Evolutionary conservation across 73 alveolate genomes (phyloP), one percentile per base, ranked within the genome.

Genomic region (Paramecium sexaurelia): DNA sequence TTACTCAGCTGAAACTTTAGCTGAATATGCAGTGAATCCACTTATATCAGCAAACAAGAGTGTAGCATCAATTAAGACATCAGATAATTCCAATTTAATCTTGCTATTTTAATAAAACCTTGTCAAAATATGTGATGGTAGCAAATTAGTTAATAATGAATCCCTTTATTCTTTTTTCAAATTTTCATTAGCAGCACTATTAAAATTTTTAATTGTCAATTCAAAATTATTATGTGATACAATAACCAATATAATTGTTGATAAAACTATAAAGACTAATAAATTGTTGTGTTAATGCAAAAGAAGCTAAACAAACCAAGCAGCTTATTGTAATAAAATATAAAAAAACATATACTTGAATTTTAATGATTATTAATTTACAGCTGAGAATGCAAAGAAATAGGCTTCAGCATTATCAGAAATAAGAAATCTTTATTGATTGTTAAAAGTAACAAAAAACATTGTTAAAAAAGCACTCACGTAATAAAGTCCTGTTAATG

Each of bases 11-110:
- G 95, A 91, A 68, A 92, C 96, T 55, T 92, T 57, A 37, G 96
- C 82, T 32, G 98, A 95, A 67, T 92, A 96, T 75, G 94, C 92
- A 36, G 98, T 96, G 33, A 93, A 96, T 13, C 97, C 94, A 11
- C 94, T 96, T 20, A 96, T 96, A 93, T 96, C 98, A 61, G 98
- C 98, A 87, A 93, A 96, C 29, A 96, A 75, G 67, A 96, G 71
- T 41, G 98, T 94, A n/a, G 95, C 98, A 33, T 83, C 94, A 20
- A 86, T 95, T 15, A 96, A 68, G 0, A 92, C 95, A 83, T 96
- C 98, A 8, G 98, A 94, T 6, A 93, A 94, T 33, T 97, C 96
- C 1, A 92, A 92, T 85, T 93, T 96, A 75, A 94, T 96, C 55
- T 69, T 69, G 33, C 92, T 92, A 55, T 93, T 94, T 85, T 92